A percentile compares a stretch with the other conserved stretches of the same genome.
phyloP scores from a whole-genome alignment of 371 early-diverging fungal species.

The Gilbertella persicaria region DNA sequence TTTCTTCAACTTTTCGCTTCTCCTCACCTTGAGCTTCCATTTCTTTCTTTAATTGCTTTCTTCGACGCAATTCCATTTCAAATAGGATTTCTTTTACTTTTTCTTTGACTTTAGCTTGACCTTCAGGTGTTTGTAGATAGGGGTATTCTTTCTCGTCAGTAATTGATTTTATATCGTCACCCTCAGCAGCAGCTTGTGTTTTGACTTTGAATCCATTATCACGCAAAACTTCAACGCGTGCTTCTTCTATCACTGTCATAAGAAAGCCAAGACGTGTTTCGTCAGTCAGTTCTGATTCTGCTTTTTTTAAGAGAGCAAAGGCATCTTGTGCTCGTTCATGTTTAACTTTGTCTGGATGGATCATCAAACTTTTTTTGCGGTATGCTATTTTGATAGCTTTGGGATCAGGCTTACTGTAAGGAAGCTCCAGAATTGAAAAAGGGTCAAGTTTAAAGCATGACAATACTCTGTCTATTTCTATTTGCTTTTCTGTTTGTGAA shows the following conservation, averaged over 20 bases:
- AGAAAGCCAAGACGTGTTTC: constrained; percentile 61
- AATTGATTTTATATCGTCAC: constrained; percentile 26
- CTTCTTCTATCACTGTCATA: constrained; percentile 67
- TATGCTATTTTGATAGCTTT: constrained; percentile 74
- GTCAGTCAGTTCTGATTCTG: constrained; percentile 77
- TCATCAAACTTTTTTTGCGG: constrained; percentile 84
- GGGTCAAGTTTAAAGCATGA: constrained; percentile 76
- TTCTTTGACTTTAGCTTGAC: constrained; percentile 47
- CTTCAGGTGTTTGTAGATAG: constrained; percentile 37
- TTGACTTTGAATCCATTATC: constrained; percentile 47
- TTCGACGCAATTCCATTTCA: constrained; percentile 66
- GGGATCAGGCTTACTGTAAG: constrained; percentile 52
- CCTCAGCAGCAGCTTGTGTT: constrained; percentile 30
- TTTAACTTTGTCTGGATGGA: constrained; percentile 88
- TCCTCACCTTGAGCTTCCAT: constrained; percentile 75
- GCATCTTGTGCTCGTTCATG: constrained; percentile 82
- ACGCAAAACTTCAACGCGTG: constrained; percentile 62
- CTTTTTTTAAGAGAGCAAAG: constrained; percentile 84
- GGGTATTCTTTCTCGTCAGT: constrained; percentile 44
- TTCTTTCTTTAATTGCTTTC: constrained; percentile 65
- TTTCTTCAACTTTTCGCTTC: constrained; percentile 62
- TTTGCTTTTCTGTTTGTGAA: constrained; percentile 70
- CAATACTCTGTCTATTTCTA: constrained; percentile 88
- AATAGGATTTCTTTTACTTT: constrained; percentile 64
- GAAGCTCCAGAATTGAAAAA: constrained; percentile 79